Base-by-base conservation (phyloP, 2,329 filamentous ascomycete genomes). In the Cladorrhinum sp. region DNA sequence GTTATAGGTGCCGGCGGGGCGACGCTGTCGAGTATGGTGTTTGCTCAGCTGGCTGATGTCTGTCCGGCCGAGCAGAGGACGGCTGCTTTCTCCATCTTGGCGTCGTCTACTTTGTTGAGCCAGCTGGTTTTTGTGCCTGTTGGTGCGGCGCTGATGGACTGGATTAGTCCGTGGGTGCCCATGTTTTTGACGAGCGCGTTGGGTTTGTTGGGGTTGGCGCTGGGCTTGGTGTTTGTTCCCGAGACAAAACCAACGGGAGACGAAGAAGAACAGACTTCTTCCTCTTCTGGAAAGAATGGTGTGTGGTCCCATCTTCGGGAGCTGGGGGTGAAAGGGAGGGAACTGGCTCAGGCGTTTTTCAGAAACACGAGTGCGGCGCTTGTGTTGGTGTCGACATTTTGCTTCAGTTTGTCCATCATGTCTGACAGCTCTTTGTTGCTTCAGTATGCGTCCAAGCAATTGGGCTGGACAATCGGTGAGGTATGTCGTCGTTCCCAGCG, bases 381-480 rank as follows among this genome's bases (percentile, higher is more conserved):
- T 6, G 24, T 62, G 2, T 39, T 62, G 53, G 6, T 52, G 0
- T 57, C 53, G 18, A 54, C 57, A 6, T 58, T 59, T 21, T 16
- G 46, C 30, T 58, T 60, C 23, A 23, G 49, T 14, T 16, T 66
- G 14, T 62, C 61, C 7, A 51, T 59, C 20, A 59, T 61, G 18
- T 53, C 59, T 6, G 51, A 46, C 5, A 30, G 18, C 7, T 21
- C 50, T 2, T 10, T 65, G 2, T 50, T 67, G 14, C 53, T 67
- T 12, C 64, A 64, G 26, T 67, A 65, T 46, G 55, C 56, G 5
- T 58, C 62, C 7, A 63, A 60, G 16, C 54, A 59, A 26, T 39
- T 67, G n/a, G 58, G 58, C 8, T 67, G 64, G 65, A 51, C 64
- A 12, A 46, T 65, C 5, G 60, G 60, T 10, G 51, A 62, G 51